Base-by-base conservation (phyloP, 371 early-diverging fungal species). In the Thermomucor indicae-seudaticae region DNA sequence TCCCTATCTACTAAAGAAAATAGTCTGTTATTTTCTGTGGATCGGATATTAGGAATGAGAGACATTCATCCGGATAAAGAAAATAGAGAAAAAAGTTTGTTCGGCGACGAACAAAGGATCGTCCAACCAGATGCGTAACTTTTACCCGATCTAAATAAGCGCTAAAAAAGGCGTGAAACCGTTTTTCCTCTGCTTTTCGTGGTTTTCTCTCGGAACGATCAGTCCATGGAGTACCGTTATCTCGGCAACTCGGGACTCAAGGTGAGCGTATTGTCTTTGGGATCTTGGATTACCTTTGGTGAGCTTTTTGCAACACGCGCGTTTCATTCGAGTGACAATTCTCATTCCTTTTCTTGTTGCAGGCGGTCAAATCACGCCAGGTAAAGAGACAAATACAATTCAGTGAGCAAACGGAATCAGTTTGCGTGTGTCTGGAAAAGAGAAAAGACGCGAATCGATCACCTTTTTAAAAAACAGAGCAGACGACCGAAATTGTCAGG, bases 181-280 rank as follows among this genome's bases (percentile, higher is more conserved):
- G 34, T 34, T 52, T 35, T 52, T 34, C 35, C 37, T 30, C 31
- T 40, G 7, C 45, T 44, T 20, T 38, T 31, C 17, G 10, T 43
- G 8, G 24, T 17, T 38, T 45, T 23, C 23, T 43, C 30, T 42
- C 27, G 12, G 37, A n/a, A n/a, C n/a, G n/a, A n/a, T n/a, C 51
- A 45, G 43, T 53, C 23, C 3, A 92, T 91, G 93, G 84, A 90
- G 57, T 92, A 90, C 65, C 83, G 91, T 28, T 84, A 80, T 56
- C 75, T 92, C 37, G 93, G 93, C 49, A 66, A 75, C 34, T 83
- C 87, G 50, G 93, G 93, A 4, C 81, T 92, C 39, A 88, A 86
- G 67, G 88, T 92, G 22, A 75, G 75, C 46, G 59, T 63, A 2
- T 27, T 78, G n/a, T 61, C 67, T 7, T 47, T 70, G 19, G 67